phyloP scores from a whole-genome alignment of 352 stramenopile species.

The Phytophthora palmivora region DNA sequence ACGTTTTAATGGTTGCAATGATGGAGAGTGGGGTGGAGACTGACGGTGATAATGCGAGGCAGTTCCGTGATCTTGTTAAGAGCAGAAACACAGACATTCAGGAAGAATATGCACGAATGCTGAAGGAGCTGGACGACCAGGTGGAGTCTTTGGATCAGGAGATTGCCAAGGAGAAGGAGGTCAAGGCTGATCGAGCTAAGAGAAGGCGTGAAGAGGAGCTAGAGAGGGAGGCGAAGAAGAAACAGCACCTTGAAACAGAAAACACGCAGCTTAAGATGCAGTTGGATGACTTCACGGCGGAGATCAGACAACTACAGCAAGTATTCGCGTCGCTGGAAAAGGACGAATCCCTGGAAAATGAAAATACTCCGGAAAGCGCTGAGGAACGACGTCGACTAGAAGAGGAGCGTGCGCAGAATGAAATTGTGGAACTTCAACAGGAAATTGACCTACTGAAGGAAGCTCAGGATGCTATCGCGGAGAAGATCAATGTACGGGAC shows the following conservation, averaged over 20 bases:
- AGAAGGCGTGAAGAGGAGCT: constrained; percentile 38
- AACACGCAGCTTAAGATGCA: constrained; percentile 44
- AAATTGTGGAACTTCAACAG: constrained; percentile 61
- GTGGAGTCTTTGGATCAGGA: constrained; percentile 55
- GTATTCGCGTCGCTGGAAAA: constrained; percentile 55
- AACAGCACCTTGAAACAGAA: constrained; percentile 39
- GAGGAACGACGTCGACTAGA: constrained; percentile 41
- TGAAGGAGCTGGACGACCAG: constrained; percentile 78
- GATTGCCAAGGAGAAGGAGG: constrained; percentile 48
- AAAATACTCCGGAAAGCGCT: constrained; percentile 31
- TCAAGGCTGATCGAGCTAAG: constrained; percentile 39
- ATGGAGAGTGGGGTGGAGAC: background rate
- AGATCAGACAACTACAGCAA: constrained; percentile 62
- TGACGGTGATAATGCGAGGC: background rate
- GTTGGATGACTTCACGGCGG: constrained; percentile 50
- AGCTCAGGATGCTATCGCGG: constrained; percentile 50
- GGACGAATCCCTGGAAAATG: constrained; percentile 27
- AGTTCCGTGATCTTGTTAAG: constrained; percentile 72
- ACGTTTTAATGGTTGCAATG: background rate
- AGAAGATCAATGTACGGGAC: constrained; percentile 52
- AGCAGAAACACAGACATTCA: constrained; percentile 80
- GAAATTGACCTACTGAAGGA: constrained; percentile 72
- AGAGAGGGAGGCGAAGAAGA: constrained; percentile 40
- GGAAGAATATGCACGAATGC: constrained; percentile 78
- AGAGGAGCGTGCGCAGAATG: constrained; percentile 50